Base-by-base conservation (phyloP, 169 alveolate genomes). In the Toxoplasma gondii region DNA sequence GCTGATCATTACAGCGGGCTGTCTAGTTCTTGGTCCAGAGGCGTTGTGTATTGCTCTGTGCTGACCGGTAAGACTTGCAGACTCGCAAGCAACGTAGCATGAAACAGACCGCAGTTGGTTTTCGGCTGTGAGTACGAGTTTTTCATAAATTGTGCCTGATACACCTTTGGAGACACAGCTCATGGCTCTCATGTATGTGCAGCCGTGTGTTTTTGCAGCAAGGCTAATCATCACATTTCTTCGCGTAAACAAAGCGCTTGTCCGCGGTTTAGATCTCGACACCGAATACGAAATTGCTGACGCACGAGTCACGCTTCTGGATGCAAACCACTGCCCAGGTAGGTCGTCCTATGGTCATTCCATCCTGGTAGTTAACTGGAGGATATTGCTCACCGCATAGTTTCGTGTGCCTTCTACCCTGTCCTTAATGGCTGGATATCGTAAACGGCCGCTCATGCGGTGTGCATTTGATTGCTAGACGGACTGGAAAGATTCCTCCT, bases 291-390 rank as follows among this genome's bases (percentile, higher is more conserved):
- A 36, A 17, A 88, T 88, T 29, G 84, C 43, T 10, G 90, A 67
- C 54, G 88, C 70, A 1, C n/a, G 54, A 5, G 94, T 91, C 38
- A 78, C 88, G 27, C 91, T 91, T 10, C 22, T 91, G 22, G 94
- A 91, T 27, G 94, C 94, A 34, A 91, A 91, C 34, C 94, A 91
- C 81, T 91, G 94, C 74, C 94, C 94, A n/a, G 94, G 94, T 91
- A 91, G 1, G 54, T 7, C 67, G 10, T 78, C 86, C 44, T n/a
- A 19, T 17, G 86, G 27, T 31, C n/a, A 10, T n/a, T 78, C 10
- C 45, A 0, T 7, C 58, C 19, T 17, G 86, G 86, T 38, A 1
- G 86, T 78, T 19, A 78, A 2, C 45, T 45, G 29, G 4, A n/a
- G 12, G 0, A 16, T n/a, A 19, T 1, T 31, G n/a, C 1, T 78